phyloP scores from a whole-genome alignment of 1,284 basidiomycete genomes.

The Boletellus sp. region DNA sequence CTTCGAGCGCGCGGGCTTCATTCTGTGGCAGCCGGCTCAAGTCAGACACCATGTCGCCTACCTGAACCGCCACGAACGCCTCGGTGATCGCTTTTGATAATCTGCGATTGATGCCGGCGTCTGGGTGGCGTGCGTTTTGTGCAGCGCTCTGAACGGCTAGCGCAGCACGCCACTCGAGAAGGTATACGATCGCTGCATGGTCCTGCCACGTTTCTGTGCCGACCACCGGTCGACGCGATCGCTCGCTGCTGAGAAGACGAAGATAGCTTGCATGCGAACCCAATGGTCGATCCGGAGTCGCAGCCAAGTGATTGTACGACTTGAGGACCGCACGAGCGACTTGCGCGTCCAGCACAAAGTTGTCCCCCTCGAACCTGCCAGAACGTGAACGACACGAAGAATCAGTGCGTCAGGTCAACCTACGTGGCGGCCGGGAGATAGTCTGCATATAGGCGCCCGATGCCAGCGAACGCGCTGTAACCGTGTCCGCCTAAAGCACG shows the following conservation, averaged over 20 bases:
- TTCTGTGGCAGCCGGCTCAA: conserved; percentile 29
- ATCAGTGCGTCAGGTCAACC: conserved; percentile 17
- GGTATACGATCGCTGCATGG: conserved; percentile 34
- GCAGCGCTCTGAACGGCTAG: conserved; percentile 51
- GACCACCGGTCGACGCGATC: conserved; percentile 16
- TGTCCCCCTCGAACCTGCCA: conserved; percentile 70
- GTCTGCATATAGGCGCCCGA: conserved; percentile 63
- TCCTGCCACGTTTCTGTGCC: conserved; percentile 10
- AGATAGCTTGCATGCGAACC: conserved; percentile 54
- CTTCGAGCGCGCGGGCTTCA: conserved; percentile 38
- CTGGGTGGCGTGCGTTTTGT: conserved; percentile 34
- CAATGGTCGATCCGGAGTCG: conserved; percentile 27
- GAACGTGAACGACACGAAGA: conserved; percentile 1
- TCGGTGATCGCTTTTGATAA: conserved; percentile 64
- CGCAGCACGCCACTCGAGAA: conserved; percentile 65
- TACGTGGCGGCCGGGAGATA: conserved; percentile 66
- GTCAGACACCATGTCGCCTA: conserved; percentile 45
- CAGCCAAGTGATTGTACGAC: conserved; percentile 39
- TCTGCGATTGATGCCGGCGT: conserved; percentile 54
- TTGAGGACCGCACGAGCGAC: conserved; percentile 70
- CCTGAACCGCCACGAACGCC: conserved; percentile 58
- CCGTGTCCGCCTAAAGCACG: conserved; percentile 79
- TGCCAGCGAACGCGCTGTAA: conserved; percentile 65
- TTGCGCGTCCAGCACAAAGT: conserved; percentile 72
- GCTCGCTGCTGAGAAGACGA: conserved; percentile 39